These are phyloP conservation scores for Boletus eberwhitei DNA, from an alignment of 768 basidiomycete genomes.

Conservation along the genomic window DNA sequence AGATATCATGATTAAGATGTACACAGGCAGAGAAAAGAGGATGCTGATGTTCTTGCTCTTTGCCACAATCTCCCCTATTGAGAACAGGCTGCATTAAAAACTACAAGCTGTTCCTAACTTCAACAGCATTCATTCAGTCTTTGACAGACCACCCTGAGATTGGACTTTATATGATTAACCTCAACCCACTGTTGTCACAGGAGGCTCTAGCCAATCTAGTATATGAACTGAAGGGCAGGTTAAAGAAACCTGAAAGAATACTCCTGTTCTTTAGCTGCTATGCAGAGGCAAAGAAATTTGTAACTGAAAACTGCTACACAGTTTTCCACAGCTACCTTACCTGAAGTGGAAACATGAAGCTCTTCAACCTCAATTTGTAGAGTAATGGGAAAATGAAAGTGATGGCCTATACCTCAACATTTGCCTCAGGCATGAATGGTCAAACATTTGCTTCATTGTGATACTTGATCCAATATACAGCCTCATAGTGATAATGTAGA, in stretches of 20 bases:
- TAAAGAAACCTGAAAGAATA: too few species aligned
- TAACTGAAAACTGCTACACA: too few species aligned
- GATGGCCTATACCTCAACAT: background rate
- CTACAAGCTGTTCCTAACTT: background rate
- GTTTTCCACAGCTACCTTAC: too few species aligned
- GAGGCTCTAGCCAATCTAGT: background rate
- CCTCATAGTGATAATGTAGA: too few species aligned
- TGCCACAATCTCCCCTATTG: background rate
- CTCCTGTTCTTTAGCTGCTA: too few species aligned
- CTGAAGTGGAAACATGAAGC: background rate
- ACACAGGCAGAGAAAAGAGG: background rate
- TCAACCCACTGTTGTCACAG: background rate
- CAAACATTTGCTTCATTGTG: too few species aligned
- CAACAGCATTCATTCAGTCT: background rate
- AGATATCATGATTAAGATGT: too few species aligned
- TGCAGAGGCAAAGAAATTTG: background rate
- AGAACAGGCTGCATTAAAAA: background rate
- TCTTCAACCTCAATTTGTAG: background rate
- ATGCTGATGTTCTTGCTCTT: background rate
- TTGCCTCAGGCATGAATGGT: background rate
- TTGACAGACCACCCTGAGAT: background rate
- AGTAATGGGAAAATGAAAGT: background rate
- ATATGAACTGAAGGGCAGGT: background rate
- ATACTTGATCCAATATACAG: too few species aligned
- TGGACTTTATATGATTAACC: background rate